phyloP scores from a whole-genome alignment of 1,284 basidiomycete genomes.

The Sutorius eximius region DNA sequence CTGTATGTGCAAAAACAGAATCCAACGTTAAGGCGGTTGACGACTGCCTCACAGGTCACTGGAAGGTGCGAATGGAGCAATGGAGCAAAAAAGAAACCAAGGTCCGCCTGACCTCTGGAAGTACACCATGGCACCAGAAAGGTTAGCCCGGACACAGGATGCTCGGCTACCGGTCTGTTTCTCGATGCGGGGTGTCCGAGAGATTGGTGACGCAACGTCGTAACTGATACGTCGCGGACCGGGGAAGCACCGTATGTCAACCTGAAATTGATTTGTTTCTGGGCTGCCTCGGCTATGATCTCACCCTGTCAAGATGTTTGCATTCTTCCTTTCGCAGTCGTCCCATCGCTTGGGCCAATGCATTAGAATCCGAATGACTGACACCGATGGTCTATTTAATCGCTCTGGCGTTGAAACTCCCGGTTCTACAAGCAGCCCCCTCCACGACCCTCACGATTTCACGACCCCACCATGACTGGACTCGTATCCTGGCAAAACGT shows the following conservation, averaged over 20 bases:
- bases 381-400: conserved; percentile 24
- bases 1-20: too few relatives aligned
- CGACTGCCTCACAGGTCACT: neutral
- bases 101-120: neutral
- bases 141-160: too few relatives aligned
- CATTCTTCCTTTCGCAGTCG: neutral
- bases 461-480: conserved; percentile 26
- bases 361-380: conserved; percentile 4
- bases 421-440: neutral
- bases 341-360: conserved; percentile 8
- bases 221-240: neutral
- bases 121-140: neutral
- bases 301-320: conserved; percentile 13
- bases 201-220: neutral
- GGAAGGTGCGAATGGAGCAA: neutral
- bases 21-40: neutral
- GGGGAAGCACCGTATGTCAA: neutral
- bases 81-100: neutral
- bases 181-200: neutral
- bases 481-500: conserved; percentile 13
- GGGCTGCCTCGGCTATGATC: conserved; percentile 10
- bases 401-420: neutral
- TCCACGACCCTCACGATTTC: conserved; percentile 19
- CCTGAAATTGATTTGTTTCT: neutral
- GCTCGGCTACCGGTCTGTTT: neutral